phyloP scores from a whole-genome alignment of 2,329 filamentous ascomycete species.

The Beauveria sp. region DNA sequence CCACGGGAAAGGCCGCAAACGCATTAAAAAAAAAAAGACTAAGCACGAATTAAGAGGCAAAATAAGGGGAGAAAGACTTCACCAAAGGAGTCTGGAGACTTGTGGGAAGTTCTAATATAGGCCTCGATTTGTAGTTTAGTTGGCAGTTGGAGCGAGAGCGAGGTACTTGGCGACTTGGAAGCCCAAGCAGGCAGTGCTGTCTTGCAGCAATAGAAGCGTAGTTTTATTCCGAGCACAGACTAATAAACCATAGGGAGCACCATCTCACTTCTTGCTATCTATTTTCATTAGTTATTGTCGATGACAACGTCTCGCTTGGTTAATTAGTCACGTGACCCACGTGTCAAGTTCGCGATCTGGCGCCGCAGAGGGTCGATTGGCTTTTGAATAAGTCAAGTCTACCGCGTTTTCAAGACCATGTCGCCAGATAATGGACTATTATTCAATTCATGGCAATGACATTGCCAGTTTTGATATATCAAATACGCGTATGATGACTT shows the following conservation, averaged over 20 bases:
- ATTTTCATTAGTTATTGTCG: not conserved
- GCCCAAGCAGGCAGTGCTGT: not conserved
- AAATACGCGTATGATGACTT: constrained; percentile 39
- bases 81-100: not conserved
- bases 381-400: not conserved
- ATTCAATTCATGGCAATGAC: constrained; percentile 52
- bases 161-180: not conserved
- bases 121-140: not conserved
- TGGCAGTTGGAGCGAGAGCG: too few species aligned
- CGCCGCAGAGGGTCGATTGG: not conserved
- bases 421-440: constrained; percentile 44
- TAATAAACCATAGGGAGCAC: too few species aligned
- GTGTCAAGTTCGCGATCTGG: constrained; percentile 7
- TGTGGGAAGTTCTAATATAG: not conserved
- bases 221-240: too few species aligned
- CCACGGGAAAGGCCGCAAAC: not conserved
- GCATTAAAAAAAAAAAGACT: not conserved
- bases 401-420: not conserved
- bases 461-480: constrained; percentile 51
- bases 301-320: not conserved
- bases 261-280: not conserved
- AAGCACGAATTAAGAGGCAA: not conserved
- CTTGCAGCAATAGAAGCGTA: too few species aligned
- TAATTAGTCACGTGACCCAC: constrained; percentile 6
- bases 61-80: not conserved